Evolutionary conservation across 2,329 filamentous ascomycete genomes (phyloP), one percentile per base, ranked within the genome.

Genomic region (Aphanocladium album): DNA sequence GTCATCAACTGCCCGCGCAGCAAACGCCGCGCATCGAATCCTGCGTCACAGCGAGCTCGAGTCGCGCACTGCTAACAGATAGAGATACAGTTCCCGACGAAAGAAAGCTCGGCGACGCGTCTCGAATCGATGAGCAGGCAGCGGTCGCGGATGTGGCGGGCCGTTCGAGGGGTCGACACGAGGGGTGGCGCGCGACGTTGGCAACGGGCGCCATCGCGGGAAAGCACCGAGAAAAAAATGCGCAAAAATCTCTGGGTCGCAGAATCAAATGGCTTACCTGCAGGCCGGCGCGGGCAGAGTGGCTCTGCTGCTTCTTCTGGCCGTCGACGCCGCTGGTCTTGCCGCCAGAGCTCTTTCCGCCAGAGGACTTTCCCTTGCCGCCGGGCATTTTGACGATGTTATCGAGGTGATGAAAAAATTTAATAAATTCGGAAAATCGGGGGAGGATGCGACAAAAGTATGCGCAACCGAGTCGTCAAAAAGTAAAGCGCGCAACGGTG

Each of bases 231-330:
- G 49, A 63, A 30, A 25, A 65, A 37, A 56, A 56, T 60, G 19
- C 37, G 21, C 55, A 46, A 52, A 60, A 63, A 51, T 46, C 33
- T 16, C 41, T 11, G 5, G 41, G 14, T 46, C 21, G 17, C 27
- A 53, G 5, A 9, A 27, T n/a, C 25, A 19, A 25, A 37, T 16
- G 12, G 57, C 90, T 83, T 83, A 97, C 93, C 89, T 97, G 93
- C 69, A 97, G 85, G 74, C 93, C 93, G 75, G 93, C 93, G 77
- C 95, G 93, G 73, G 91, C 91, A 70, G 92, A 96, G 82, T 96
- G 93, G 80, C 95, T 96, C 80, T 96, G 90, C 73, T 90, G 89
- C 82, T 96, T 96, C 81, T 90, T 90, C 74, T 87, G 80, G 60
- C 83, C 84, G 6, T 59, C 57, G 67, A 87, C 88, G 70, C 72